Base-by-base conservation (phyloP, 2,329 filamentous ascomycete genomes). In the Aspergillus piperis region DNA sequence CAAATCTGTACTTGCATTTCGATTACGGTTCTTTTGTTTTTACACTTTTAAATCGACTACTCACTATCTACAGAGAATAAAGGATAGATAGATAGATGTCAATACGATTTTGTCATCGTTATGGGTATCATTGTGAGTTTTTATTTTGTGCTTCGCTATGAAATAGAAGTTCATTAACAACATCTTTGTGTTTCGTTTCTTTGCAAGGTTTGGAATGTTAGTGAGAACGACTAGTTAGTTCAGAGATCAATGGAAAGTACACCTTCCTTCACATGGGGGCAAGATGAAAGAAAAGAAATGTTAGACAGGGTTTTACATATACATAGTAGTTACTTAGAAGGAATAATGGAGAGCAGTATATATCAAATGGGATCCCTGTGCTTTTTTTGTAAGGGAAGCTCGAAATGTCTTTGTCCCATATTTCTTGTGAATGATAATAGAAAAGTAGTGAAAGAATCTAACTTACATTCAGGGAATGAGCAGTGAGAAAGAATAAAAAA, bases 381-480 rank as follows among this genome's bases (percentile, higher is more conserved):
- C 10, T 36, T 19, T 8, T 41, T 50, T n/a, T 11, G 25, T 27
- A 27, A 21, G 47, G 57, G 30, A 30, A 54, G 44, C 19, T 39
- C 27, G 19, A 49, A 39, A 30, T 54, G 47, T 42, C 41, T 49
- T 49, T 55, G 25, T 36, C 50, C 57, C 53, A 55, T 38, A 38
- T 50, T 54, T 57, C 50, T 53, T 53, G 39, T 54, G 27, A 44
- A 42, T 58, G 38, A n/a, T 55, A 8, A 57, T 54, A 27, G 52
- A 57, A 54, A 44, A 44, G 41, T 55, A 61, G 58, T 60, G 49
- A 36, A 36, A 36, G 32, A 52, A 49, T 62, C 54, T 63, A 63
- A 57, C 59, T 57, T 61, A 61, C 59, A 62, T 30, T 61, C 62
- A 59, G 58, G n/a, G 41, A 56, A 58, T 56, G 44, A 47, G n/a